These are phyloP conservation scores for Boletus sensibilis DNA, from an alignment of 768 basidiomycete genomes.

Conservation along the genomic window DNA sequence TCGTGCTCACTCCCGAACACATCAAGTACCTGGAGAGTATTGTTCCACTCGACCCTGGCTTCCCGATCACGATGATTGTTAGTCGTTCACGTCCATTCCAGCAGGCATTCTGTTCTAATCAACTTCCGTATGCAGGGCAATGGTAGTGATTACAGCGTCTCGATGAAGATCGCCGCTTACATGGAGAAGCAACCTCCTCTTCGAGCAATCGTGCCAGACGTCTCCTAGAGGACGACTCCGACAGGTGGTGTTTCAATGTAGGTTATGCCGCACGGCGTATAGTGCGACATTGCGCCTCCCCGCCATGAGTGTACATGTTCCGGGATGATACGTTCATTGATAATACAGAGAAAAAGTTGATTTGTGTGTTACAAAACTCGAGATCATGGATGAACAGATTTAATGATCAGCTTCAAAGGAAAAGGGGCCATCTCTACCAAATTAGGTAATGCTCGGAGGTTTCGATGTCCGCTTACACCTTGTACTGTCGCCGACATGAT, in stretches of 20 bases:
- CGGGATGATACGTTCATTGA: neutral
- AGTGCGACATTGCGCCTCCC: too few species aligned
- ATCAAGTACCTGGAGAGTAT: conserved; percentile 38
- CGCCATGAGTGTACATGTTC: neutral
- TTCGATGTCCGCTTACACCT: too few species aligned
- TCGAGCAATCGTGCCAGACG: conserved; percentile 1
- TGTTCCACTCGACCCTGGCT: conserved; percentile 39
- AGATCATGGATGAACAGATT: too few species aligned
- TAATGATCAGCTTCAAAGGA: too few species aligned
- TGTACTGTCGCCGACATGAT: too few species aligned
- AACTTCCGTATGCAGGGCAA: conserved; percentile 19
- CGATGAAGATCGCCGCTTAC: conserved; percentile 11
- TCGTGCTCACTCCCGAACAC: conserved; percentile 39
- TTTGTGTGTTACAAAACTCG: too few species aligned
- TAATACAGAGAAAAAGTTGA: neutral
- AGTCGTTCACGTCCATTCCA: conserved; percentile 9
- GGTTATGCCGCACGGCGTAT: too few species aligned
- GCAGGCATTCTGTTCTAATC: too few species aligned
- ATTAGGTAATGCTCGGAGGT: too few species aligned
- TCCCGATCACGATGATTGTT: conserved; percentile 36
- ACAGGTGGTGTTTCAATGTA: too few species aligned
- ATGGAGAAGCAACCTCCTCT: conserved; percentile 20
- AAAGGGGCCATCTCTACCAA: too few species aligned
- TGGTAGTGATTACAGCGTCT: conserved; percentile 15
- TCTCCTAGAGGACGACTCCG: too few species aligned